phyloP scores from a whole-genome alignment of 352 stramenopile genomes.

The Stramenopiles sp. region DNA sequence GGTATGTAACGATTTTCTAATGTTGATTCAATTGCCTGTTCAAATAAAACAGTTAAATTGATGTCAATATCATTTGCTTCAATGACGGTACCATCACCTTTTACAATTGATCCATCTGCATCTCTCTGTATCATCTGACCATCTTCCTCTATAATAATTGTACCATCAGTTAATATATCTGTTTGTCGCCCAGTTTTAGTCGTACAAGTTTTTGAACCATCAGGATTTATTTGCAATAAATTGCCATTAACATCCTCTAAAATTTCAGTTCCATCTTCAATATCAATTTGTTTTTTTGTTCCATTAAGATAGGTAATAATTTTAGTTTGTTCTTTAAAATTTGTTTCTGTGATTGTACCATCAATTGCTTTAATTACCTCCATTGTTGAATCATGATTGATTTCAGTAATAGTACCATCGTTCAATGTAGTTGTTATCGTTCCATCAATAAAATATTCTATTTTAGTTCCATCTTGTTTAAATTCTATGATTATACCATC shows the following conservation, averaged over 20 bases:
- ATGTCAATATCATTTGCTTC: not conserved
- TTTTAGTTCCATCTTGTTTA: not conserved
- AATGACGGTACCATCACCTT: not conserved
- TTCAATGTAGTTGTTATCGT: not conserved
- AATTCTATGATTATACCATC: not conserved
- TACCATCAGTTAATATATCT: not conserved
- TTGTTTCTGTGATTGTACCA: not conserved
- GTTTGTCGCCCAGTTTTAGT: not conserved
- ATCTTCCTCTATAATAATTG: not conserved
- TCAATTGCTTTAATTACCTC: not conserved
- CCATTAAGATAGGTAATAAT: not conserved
- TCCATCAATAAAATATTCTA: not conserved
- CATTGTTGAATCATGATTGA: not conserved
- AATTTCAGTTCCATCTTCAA: not conserved
- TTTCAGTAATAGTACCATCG: not conserved
- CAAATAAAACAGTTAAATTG: not conserved
- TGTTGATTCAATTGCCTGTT: not conserved
- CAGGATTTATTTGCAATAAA: not conserved
- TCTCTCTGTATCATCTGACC: not conserved
- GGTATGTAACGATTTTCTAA: not conserved
- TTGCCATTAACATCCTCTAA: not conserved
- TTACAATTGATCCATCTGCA: not conserved
- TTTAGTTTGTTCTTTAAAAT: not conserved
- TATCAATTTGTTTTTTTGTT: not conserved
- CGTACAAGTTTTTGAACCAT: not conserved